Evolutionary conservation across 495 filamentous ascomycete genomes (phyloP), one percentile per base, ranked within the genome.

Genomic region (Podospora anserina): DNA sequence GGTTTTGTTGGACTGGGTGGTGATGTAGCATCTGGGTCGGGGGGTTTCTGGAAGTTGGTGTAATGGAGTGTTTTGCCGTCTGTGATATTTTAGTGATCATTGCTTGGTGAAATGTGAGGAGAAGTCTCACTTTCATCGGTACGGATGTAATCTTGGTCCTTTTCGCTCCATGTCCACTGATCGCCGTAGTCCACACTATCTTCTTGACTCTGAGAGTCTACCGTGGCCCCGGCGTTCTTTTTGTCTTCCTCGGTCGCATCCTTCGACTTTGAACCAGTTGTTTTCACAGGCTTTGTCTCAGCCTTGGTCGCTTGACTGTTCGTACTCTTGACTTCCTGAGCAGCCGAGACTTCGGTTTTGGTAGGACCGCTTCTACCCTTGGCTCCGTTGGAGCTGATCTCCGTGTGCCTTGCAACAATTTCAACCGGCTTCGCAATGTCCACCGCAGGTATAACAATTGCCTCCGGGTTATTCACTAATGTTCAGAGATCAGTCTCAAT

Each of bases 141-240:
- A 15, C 62, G 18, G 57, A 67, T 23, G 28, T 72, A 72, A 23
- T 23, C 23, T 23, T 23, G 23, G 39, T 72, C 70, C 15, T 44
- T 13, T 7, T 3, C 15, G 23, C 65, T 58, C 70, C 70, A 72
- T 0, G 63, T 53, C 70, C 70, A 72, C 23, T 28, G 70, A 16
- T 56, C 34, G 13, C 70, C 67, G 27, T 72, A 72, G 39, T 69
- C 57, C 57, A 63, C 67, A 44, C 30, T 61, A 4, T 49, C 61
- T 16, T 19, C 61, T 6, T 69, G 59, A 13, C 6, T 56, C 7
- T 28, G 4, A 34, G 23, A 3, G 1, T 56, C 2, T 5, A 28
- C 15, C 4, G 39, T 3, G 28, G 58, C 2, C 27, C 39, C 28
- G 64, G 60, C 61, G 23, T 63, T 20, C n/a, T 32, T 58, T 63